Conservation (phyloP, 768 basidiomycete species). For the Mycena olivaceomarginata region DNA sequence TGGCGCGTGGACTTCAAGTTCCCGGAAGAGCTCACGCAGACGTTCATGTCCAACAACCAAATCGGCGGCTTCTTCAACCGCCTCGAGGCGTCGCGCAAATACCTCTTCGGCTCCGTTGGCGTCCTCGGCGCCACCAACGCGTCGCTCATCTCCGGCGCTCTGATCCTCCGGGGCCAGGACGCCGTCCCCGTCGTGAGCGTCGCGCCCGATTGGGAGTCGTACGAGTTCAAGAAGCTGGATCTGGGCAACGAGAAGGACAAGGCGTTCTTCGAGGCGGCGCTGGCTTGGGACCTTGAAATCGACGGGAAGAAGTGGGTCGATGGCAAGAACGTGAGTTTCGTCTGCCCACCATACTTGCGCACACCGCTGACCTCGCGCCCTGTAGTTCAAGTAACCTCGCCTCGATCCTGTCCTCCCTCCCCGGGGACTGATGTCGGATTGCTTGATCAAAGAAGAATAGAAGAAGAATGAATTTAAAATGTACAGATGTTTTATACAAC, state of each 20-base stretch:
- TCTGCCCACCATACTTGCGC: not conserved
- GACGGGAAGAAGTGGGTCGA: constrained; percentile 94
- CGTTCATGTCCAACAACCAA: constrained; percentile 97
- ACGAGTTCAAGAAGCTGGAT: constrained; percentile 87
- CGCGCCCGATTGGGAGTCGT: constrained; percentile 96
- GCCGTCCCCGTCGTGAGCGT: constrained; percentile 81
- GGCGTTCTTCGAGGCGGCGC: constrained; percentile 92
- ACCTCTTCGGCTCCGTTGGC: constrained; percentile 94
- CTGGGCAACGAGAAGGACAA: constrained; percentile 85
- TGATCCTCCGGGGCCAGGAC: constrained; percentile 91
- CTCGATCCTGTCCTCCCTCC: not conserved
- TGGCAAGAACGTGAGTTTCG: constrained; percentile 87
- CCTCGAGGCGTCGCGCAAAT: constrained; percentile 97
- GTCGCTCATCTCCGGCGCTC: constrained; percentile 86
- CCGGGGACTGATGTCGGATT: not conserved
- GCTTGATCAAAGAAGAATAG: constrained; percentile 29
- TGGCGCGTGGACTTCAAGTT: constrained; percentile 99
- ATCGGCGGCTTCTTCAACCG: constrained; percentile 98
- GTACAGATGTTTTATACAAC: constrained; percentile 38
- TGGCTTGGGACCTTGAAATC: constrained; percentile 95
- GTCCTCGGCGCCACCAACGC: constrained; percentile 90
- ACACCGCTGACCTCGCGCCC: constrained; percentile 25
- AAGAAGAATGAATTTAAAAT: constrained; percentile 26
- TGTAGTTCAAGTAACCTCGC: constrained; percentile 58
- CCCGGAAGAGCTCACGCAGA: constrained; percentile 92